Base-by-base conservation (phyloP, 345 rosid genomes). In the Balakata baccata region DNA sequence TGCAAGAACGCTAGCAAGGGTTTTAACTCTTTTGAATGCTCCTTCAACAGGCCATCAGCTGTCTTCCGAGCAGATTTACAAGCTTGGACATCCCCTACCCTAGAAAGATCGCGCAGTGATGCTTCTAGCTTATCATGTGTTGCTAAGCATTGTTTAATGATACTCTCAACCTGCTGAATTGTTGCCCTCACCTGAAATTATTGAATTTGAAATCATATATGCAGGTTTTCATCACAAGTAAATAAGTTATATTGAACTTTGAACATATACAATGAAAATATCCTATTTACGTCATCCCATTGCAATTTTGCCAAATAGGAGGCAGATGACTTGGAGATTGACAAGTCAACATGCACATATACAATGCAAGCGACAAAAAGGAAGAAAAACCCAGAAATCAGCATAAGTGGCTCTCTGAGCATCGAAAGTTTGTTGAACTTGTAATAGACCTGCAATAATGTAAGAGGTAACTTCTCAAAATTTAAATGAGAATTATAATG, bases 271-370 rank as follows among this genome's bases (percentile, higher is more conserved):
- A 8, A 18, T 20, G 17, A 12, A n/a, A 38, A 60, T 25, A 71
- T 70, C 52, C 72, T 25, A 74, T 76, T 72, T 76, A 93, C 99
- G 86, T 96, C 96, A 76, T 96, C 98, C 98, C 94, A 96, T 75
- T 96, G 96, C 68, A 85, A 86, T 85, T 88, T 96, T n/a, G 97
- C 95, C 82, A 96, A 78, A 84, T 96, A 96, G 67, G 96, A 79
- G 43, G 97, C 75, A 22, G 99, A 96, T 50, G 92, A 91, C 86
- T 91, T 93, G 78, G 99, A 96, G 82, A 96, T 93, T 74, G 97
- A 88, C 80, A 89, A 73, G 85, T 96, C 98, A 72, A 89, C 89
- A 50, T 85, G 96, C 75, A 85, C 80, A 54, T 85, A 96, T n/a
- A 85, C 78, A 59, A 88, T 87, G 81, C 98, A 89, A 25, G 92